These are phyloP conservation scores for Rhododendron vialii DNA, from an alignment of 148 eudicot species.

Conservation along the genomic window DNA sequence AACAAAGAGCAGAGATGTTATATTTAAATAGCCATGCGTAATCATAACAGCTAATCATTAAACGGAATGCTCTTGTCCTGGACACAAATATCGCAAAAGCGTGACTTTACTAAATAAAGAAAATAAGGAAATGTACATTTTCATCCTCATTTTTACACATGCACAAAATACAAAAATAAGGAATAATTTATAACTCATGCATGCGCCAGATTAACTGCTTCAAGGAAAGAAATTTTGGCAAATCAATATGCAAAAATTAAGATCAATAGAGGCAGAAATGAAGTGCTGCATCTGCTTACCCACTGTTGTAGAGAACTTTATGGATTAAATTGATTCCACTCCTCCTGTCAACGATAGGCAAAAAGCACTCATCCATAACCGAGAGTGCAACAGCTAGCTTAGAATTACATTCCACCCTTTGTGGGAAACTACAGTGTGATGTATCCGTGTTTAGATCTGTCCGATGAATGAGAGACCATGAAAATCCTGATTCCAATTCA, in stretches of 20 bases:
- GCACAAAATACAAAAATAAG: background rate
- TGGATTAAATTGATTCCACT: constrained; percentile 85
- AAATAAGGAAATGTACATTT: background rate
- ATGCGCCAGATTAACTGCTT: background rate
- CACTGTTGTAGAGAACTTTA: constrained; percentile 78
- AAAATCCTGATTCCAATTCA: constrained; percentile 74
- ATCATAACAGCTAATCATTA: background rate
- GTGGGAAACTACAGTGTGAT: constrained; percentile 45
- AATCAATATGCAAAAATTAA: background rate
- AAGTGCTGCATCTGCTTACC: constrained; percentile 49
- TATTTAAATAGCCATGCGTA: background rate
- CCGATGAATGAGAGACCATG: constrained; percentile 88
- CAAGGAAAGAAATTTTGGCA: background rate
- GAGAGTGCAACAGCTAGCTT: constrained; percentile 91
- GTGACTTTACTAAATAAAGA: background rate
- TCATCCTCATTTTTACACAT: background rate
- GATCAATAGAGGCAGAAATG: background rate
- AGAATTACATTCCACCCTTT: constrained; percentile 81
- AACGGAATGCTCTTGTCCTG: background rate
- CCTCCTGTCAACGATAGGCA: constrained; percentile 84
- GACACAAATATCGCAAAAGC: background rate
- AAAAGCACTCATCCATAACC: constrained; percentile 94
- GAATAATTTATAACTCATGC: background rate
- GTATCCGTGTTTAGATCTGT: constrained; percentile 52
- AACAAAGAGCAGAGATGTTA: background rate